Base-by-base conservation (phyloP, 805 yeast genomes). In the Saccharomycodes ludwigii region DNA sequence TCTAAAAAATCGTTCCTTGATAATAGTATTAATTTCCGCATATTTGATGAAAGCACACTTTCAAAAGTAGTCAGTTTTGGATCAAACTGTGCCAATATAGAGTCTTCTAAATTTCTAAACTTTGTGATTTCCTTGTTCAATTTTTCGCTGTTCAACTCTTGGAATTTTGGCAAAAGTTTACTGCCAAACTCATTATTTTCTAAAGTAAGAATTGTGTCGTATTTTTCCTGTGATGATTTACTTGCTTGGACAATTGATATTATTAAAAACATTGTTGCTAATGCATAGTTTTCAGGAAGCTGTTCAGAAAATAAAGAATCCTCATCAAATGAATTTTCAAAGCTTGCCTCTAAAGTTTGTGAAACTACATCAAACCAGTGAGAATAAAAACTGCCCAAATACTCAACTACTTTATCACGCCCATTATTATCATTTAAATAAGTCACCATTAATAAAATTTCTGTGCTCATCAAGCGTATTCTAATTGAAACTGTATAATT, bases 251-350 rank as follows among this genome's bases (percentile, higher is more conserved):
- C 63, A 13, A 86, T 62, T 1, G 84, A 73, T 42, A 76, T 74
- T 21, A 84, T 60, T 25, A 88, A 62, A 24, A 81, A 66, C 61
- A 84, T 60, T 0, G 93, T 74, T 3, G 81, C 64, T 30, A 77
- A 56, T 11, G 79, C 66, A 51, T 81, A 86, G 35, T 85, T n/a
- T 25, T 40, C 42, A 4, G 40, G 32, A 12, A 44, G 34, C 14
- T 36, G 30, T 19, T 29, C 32, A 7, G 17, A 7, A 13, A 20
- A 10, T 17, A 35, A 18, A 6, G 17, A 10, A 11, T 29, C 31
- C 7, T 31, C 25, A 10, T 29, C 16, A 21, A 23, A 30, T 16
- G 24, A 23, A 12, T 30, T 30, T 23, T 30, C 27, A 27, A 30
- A n/a, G 5, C 24, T n/a, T n/a, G n/a, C n/a, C n/a, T n/a, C n/a